Conservation (phyloP, 2,329 filamentous ascomycete genomes). For the Arachnomyces sp. region DNA sequence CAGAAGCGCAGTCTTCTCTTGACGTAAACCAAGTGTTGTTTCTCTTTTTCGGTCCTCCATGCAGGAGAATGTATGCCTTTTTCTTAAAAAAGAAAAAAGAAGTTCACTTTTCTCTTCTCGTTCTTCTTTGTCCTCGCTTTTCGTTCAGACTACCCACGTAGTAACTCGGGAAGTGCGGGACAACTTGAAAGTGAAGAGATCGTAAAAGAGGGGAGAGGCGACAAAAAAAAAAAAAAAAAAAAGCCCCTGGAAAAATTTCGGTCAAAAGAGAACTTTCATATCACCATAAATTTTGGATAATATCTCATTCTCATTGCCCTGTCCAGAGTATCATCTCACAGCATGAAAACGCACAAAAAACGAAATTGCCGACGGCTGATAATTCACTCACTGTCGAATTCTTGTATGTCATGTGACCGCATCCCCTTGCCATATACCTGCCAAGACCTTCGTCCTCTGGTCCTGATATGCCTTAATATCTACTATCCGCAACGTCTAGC, state of each 20-base stretch:
- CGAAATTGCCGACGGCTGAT: not conserved
- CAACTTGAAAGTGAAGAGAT: not conserved
- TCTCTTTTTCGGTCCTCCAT: too few relatives aligned
- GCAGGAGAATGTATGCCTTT: too few relatives aligned
- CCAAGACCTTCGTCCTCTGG: too few relatives aligned
- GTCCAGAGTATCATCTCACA: slow-evolving; percentile 4
- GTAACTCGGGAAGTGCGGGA: not conserved
- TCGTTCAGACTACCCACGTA: not conserved
- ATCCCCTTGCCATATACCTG: too few relatives aligned
- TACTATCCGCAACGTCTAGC: too few relatives aligned
- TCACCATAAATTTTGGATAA: not conserved
- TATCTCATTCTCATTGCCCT: not conserved
- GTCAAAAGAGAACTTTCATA: slow-evolving; percentile 1
- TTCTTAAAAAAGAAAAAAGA: slow-evolving; percentile 21
- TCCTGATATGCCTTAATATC: too few relatives aligned
- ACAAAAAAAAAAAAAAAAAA: slow-evolving; percentile 4
- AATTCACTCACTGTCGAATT: too few relatives aligned
- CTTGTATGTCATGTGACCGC: too few relatives aligned
- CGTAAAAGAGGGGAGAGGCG: not conserved
- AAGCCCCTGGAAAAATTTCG: not conserved
- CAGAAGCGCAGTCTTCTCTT: slow-evolving; percentile 45
- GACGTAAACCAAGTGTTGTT: slow-evolving; percentile 28
- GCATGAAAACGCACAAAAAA: slow-evolving; percentile 3
- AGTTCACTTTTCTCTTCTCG: slow-evolving; percentile 18
- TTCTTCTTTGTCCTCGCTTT: not conserved